Evolutionary conservation across 2,329 filamentous ascomycete genomes (phyloP).

Genomic region (Talaromyces islandicus): DNA sequence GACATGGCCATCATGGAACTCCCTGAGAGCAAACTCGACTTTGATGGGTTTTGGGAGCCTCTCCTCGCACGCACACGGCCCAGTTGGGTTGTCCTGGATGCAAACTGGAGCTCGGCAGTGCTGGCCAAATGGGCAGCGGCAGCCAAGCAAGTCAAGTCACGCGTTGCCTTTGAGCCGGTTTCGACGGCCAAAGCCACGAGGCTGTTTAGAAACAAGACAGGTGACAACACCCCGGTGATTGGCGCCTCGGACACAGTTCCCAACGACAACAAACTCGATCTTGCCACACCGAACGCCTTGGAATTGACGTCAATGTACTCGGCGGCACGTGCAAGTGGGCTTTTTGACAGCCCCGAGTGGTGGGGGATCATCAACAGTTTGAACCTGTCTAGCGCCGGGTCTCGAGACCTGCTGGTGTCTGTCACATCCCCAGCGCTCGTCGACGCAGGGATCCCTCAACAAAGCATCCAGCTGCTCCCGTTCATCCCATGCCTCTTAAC

Average conservation of each 20-base stretch:
- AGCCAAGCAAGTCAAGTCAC: slow-evolving; percentile 50
- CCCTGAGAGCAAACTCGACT: slow-evolving; percentile 33
- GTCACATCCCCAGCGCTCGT: slow-evolving; percentile 64
- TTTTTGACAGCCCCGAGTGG: slow-evolving; percentile 68
- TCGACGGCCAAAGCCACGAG: slow-evolving; percentile 70
- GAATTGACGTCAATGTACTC: slow-evolving; percentile 76
- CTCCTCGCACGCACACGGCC: slow-evolving; percentile 53
- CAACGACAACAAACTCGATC: slow-evolving; percentile 54
- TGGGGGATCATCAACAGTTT: slow-evolving; percentile 74
- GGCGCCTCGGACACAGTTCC: slow-evolving; percentile 46
- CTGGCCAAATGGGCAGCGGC: slow-evolving; percentile 64
- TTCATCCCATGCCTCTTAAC: slow-evolving; percentile 80
- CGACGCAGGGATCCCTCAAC: slow-evolving; percentile 75
- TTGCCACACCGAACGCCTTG: slow-evolving; percentile 75
- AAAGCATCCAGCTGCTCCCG: slow-evolving; percentile 76
- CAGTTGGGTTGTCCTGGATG: slow-evolving; percentile 79
- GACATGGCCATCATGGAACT: slow-evolving; percentile 79
- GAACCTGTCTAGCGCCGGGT: slow-evolving; percentile 60
- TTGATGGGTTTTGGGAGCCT: slow-evolving; percentile 55
- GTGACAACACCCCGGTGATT: slow-evolving; percentile 23
- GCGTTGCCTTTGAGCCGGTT: slow-evolving; percentile 81
- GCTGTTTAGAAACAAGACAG: slow-evolving; percentile 48
- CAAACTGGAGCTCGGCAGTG: slow-evolving; percentile 68
- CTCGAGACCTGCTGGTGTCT: slow-evolving; percentile 64
- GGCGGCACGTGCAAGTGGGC: slow-evolving; percentile 59